Evolutionary conservation across 805 yeast species (phyloP), one percentile per base, ranked within the genome.

Genomic region (Candida anglica): DNA sequence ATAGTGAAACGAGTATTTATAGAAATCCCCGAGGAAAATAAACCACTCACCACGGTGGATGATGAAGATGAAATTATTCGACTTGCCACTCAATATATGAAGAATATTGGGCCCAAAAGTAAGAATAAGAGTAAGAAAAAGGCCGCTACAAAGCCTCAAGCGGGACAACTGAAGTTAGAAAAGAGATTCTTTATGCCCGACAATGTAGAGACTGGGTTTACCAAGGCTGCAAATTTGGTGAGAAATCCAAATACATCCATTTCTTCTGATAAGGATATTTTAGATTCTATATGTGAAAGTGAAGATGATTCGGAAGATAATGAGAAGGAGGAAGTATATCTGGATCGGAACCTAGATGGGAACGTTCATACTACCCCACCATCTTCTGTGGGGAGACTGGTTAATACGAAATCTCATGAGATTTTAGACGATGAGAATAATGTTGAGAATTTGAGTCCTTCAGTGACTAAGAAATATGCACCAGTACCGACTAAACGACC

Each of bases 121-220:
- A 42, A 36, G 15, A 16, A 39, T 34, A 39, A 39, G 30, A 34
- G 26, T 24, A 35, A 36, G 19, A 50, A 43, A 33, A 25, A 37
- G 21, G 28, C 39, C 16, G 33, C 39, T 2, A 27, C 34, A 19
- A 45, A 38, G 35, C 33, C 34, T 21, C 43, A 40, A 37, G n/a
- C n/a, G n/a, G n/a, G n/a, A n/a, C n/a, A n/a, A n/a, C n/a, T n/a
- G n/a, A 50, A 55, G 29, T 32, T 39, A 3, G 47, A 44, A 27
- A 57, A 81, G 51, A 60, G 57, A 28, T 83, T 83, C 42, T 79
- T 77, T 52, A 78, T 83, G 86, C 93, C 93, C 0, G 84, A 79
- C 42, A 68, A 77, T 46, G 89, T 77, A 4, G 73, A 69, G 26
- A 72, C 80, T 0, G 89, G 87, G 0, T 82, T 84, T 43, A 62